phyloP scores from a whole-genome alignment of 441 rosid species.

The Euphorbia celastroides region DNA sequence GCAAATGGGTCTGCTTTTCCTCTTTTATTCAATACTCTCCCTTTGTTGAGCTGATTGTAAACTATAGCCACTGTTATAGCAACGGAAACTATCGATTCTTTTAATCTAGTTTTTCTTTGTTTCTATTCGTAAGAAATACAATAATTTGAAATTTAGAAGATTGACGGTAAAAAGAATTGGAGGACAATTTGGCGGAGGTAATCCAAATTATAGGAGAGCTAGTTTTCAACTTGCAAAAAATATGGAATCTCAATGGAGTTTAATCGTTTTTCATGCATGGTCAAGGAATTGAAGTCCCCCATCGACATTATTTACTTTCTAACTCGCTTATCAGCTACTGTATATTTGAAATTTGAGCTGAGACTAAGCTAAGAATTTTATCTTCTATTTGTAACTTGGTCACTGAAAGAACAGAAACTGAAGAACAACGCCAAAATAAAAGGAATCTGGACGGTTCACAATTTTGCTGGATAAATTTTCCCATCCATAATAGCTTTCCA shows the following conservation, averaged over 20 bases:
- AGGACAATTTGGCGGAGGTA: no score
- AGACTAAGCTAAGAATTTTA: not conserved
- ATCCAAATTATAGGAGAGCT: no score
- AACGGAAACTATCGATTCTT: slow-evolving; percentile 18
- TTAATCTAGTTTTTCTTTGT: no score
- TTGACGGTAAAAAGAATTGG: no score
- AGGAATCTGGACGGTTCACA: not conserved
- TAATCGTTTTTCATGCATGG: no score
- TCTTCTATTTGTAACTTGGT: not conserved
- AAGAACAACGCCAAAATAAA: not conserved
- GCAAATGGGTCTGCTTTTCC: slow-evolving; percentile 14
- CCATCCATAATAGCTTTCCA: not conserved
- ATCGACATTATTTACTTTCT: no score
- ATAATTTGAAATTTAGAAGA: no score
- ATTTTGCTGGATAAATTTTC: not conserved
- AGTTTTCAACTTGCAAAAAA: no score
- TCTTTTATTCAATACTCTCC: slow-evolving; percentile 22
- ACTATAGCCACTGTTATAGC: slow-evolving; percentile 19
- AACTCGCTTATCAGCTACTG: not conserved
- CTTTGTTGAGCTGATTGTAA: slow-evolving; percentile 20
- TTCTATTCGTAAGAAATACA: no score
- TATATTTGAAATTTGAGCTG: not conserved
- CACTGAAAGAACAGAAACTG: not conserved
- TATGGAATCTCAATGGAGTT: no score
- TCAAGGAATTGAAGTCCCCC: no score